These are phyloP conservation scores for Alnus glutinosa DNA, from an alignment of 306 rosid species.

Conservation along the genomic window DNA sequence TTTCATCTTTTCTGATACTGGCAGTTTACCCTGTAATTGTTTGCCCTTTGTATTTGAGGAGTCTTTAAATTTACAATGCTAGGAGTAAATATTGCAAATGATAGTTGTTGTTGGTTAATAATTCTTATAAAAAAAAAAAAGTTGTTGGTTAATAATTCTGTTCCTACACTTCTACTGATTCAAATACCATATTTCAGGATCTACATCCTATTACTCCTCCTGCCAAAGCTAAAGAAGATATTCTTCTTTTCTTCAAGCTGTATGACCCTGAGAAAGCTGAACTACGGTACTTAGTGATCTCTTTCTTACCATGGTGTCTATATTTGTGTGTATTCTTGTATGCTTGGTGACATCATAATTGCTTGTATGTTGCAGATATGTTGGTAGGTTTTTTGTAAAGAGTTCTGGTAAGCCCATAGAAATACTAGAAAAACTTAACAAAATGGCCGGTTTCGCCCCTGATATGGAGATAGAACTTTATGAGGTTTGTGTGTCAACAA, in stretches of 20 bases:
- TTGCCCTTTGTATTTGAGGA: constrained; percentile 24
- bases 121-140: not conserved
- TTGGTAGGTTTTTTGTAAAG: constrained; percentile 75
- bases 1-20: constrained; percentile 21
- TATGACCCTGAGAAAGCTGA: constrained; percentile 71
- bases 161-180: not conserved
- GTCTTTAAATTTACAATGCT: not conserved
- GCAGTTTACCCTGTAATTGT: constrained; percentile 11
- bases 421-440: constrained; percentile 63
- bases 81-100: not conserved
- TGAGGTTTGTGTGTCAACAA: constrained; percentile 55
- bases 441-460: constrained; percentile 79
- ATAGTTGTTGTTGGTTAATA: not conserved
- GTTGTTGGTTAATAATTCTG: not conserved
- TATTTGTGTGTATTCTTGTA: not conserved
- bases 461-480: constrained; percentile 77
- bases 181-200: constrained; percentile 53
- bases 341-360: constrained; percentile 15
- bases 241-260: constrained; percentile 77
- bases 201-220: constrained; percentile 64
- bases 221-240: constrained; percentile 72
- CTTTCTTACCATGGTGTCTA: constrained; percentile 16
- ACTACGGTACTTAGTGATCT: constrained; percentile 56
- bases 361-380: constrained; percentile 49
- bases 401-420: constrained; percentile 66